Base-by-base conservation (phyloP, 78 protist species). In the Chrysochromulina tobinii region DNA sequence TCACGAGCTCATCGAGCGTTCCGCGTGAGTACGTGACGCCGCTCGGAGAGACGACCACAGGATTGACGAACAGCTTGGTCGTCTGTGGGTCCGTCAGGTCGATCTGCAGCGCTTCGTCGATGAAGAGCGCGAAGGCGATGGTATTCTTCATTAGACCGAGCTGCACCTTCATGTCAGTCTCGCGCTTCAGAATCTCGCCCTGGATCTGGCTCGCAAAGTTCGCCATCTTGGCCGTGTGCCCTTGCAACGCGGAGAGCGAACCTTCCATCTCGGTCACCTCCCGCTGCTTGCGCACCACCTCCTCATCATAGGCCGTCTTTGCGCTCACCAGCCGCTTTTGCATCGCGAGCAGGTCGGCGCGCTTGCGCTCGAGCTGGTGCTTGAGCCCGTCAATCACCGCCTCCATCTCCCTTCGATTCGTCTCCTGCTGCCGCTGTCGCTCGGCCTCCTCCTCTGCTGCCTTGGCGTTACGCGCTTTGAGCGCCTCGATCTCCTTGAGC, bases 91-190 rank as follows among this genome's bases (percentile, higher is more conserved):
- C 81, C 21, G 53, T 72, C 54, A 72, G 57, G 53, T 72, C 81
- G 38, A 72, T 38, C 57, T 5, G n/a, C 53, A 72, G 81, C 81
- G 81, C 8, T 53, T 72, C 81, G 81, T 72, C 81, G 53, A 72
- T 72, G 81, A n/a, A 72, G n/a, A 72, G 81, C 81, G 81, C 48
- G 53, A 72, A 72, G n/a, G 81, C 81, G 57, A 72, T 72, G 53
- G 81, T 72, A 14, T 72, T 72, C 81, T 72, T 72, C 81, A 72
- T 72, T 5, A 72, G 81, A 38, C 12, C 57, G n/a, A 72, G 81
- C 81, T 72, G 81, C 15, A 53, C 27, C n/a, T 15, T 5, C 81
- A 72, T 72, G 81, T 72, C 81, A 38, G 53, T 53, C 53, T 72
- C 81, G 5, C 81, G 81, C 81, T 72, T 72, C 57, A 4, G 2